Evolutionary conservation across 2,329 filamentous ascomycete genomes (phyloP).

Genomic region (Trichoderma hamatum): DNA sequence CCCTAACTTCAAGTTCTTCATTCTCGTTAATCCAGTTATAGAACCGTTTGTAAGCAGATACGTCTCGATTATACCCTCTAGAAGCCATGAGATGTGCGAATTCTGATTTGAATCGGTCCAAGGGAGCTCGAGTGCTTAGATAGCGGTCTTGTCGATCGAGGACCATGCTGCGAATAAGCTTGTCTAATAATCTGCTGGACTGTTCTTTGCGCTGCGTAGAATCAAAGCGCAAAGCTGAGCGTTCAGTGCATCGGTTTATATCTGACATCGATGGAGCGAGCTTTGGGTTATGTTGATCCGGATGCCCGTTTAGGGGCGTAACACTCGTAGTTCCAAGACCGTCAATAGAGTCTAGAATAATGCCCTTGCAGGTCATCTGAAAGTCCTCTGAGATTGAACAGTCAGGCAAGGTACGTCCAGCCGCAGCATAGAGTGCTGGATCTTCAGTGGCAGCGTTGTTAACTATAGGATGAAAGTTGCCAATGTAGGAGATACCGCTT

Average conservation of each 20-base stretch:
- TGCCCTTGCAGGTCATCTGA: neutral
- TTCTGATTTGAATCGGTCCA: neutral
- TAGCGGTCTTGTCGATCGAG: neutral
- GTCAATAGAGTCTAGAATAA: neutral
- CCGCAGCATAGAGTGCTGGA: neutral
- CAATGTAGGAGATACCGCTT: neutral
- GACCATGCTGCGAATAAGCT: neutral
- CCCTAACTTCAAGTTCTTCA: neutral
- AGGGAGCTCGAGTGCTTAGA: neutral
- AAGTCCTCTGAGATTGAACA: neutral
- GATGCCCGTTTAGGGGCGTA: neutral
- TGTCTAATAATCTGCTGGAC: neutral
- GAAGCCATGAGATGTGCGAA: neutral
- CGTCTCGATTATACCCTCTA: neutral
- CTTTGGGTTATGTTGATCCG: neutral
- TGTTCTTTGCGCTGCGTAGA: neutral
- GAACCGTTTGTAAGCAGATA: neutral
- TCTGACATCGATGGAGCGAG: neutral
- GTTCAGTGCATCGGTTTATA: neutral
- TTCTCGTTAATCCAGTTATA: neutral
- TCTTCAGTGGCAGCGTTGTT: neutral
- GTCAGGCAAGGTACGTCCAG: neutral
- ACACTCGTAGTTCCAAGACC: neutral
- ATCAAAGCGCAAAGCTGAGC: neutral
- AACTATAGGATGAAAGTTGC: neutral